Evolutionary conservation across 2,329 filamentous ascomycete genomes (phyloP).

Genomic region (Neophaeococcomyces mojaviensis): DNA sequence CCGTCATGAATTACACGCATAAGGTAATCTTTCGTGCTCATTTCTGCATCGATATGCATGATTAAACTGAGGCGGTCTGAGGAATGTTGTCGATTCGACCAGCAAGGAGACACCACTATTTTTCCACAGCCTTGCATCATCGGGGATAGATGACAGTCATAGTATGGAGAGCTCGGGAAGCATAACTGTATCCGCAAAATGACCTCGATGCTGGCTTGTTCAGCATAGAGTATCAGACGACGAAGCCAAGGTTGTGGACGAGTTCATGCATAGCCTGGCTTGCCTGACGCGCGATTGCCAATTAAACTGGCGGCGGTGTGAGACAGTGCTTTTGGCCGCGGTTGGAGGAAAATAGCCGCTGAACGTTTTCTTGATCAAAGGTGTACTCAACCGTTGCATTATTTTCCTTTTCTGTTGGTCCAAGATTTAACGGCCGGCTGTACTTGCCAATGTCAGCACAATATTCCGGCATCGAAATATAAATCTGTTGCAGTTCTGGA

Average conservation of each 20-base stretch:
- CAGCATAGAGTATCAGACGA: background rate
- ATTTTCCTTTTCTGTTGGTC: background rate
- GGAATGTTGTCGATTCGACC: background rate
- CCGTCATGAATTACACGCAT: background rate
- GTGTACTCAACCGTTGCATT: background rate
- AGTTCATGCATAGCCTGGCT: background rate
- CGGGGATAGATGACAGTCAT: background rate
- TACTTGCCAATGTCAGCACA: background rate
- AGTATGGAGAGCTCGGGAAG: background rate
- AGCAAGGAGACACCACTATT: background rate
- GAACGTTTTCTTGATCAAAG: background rate
- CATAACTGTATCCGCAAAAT: slow-evolving; percentile 2
- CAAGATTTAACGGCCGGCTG: too few relatives aligned
- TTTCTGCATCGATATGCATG: slow-evolving; percentile 3
- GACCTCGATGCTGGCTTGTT: background rate
- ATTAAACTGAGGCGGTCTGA: background rate
- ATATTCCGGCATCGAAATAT: background rate
- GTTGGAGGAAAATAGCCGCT: background rate
- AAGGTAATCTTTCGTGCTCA: slow-evolving; percentile 4
- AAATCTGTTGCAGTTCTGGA: background rate
- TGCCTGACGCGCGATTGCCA: background rate
- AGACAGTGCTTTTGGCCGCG: background rate
- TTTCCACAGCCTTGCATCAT: background rate
- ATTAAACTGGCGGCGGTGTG: slow-evolving; percentile 1
- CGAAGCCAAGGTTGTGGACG: background rate